Evolutionary conservation across 177 flowering plant species (phyloP), one percentile per base, ranked within the genome.

Genomic region (Vitis hybrid): DNA sequence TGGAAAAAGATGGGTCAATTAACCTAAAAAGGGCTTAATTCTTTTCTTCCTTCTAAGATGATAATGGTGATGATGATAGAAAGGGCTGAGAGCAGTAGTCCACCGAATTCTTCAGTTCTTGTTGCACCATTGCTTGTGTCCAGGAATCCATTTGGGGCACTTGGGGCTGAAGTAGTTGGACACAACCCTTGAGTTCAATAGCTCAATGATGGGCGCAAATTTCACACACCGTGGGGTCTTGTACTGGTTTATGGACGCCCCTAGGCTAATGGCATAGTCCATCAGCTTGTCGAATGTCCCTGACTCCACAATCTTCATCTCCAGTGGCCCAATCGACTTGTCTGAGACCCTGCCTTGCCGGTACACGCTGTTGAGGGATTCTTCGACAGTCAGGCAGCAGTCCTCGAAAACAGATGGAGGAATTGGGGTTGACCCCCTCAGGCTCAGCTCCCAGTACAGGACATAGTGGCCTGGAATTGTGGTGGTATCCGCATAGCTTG

Each of bases 231-330:
- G 70, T 3, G 97, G 96, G 0, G 97, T 83, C 81, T 92, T 92
- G 79, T 92, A 92, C 84, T 92, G 96, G 65, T 89, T 90, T 10
- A 92, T 90, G 2, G 97, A 92, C 8, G 97, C 92, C 1, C 96
- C 97, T 11, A 76, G 63, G 74, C 89, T 86, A 15, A 92, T 82
- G 26, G 92, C 92, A 74, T 84, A 89, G 76, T 92, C 97, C 97
- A 92, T 92, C 31, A 94, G 87, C 82, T 89, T 90, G 69, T 94
- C 98, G 66, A 94, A 94, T 1, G 98, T 90, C 52, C 97, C 97
- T 0, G 67, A 10, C 51, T 84, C 90, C 10, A 92, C 98, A 14
- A 92, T 78, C 86, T 80, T 89, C 55, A 93, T 89, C 85, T 93
- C 98, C 0, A 93, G 82, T 0, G 98, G 86, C 3, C 96, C 96